Percentiles rank a stretch among this genome's conserved stretches.
Evolutionary conservation across 257 asterid species (phyloP).

Genomic region (Nicotiana benthamiana): DNA sequence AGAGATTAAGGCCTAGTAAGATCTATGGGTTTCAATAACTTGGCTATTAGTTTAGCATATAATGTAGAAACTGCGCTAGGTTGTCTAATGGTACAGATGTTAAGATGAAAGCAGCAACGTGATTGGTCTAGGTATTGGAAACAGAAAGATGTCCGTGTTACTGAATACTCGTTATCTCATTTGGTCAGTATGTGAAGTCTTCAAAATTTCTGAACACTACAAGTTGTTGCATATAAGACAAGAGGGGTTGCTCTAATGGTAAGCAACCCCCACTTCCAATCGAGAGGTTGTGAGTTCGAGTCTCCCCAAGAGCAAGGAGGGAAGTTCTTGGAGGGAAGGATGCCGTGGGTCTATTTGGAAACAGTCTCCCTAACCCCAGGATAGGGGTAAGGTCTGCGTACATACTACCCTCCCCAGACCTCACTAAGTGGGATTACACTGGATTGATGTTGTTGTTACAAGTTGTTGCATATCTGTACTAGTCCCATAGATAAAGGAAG

Average conservation of each 20-base stretch:
- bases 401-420: too few species aligned
- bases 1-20: background rate
- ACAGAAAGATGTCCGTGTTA: background rate
- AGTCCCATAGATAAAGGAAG: background rate
- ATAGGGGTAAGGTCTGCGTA: too few species aligned
- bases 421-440: too few species aligned
- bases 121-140: background rate
- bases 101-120: background rate
- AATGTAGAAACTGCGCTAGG: background rate
- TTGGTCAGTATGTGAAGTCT: background rate
- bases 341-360: too few species aligned
- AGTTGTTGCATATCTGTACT: background rate
- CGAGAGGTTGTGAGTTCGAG: too few species aligned
- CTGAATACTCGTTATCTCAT: background rate
- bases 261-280: too few species aligned
- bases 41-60: background rate
- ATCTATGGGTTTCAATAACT: background rate
- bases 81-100: background rate
- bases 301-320: too few species aligned
- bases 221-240: too few species aligned
- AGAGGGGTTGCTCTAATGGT: too few species aligned
- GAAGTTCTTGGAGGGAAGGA: too few species aligned
- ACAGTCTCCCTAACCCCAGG: too few species aligned
- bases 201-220: background rate
- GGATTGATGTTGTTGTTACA: too few species aligned